phyloP scores from a whole-genome alignment of 1,139 yeast species.

The Suhomyces yuchorum region DNA sequence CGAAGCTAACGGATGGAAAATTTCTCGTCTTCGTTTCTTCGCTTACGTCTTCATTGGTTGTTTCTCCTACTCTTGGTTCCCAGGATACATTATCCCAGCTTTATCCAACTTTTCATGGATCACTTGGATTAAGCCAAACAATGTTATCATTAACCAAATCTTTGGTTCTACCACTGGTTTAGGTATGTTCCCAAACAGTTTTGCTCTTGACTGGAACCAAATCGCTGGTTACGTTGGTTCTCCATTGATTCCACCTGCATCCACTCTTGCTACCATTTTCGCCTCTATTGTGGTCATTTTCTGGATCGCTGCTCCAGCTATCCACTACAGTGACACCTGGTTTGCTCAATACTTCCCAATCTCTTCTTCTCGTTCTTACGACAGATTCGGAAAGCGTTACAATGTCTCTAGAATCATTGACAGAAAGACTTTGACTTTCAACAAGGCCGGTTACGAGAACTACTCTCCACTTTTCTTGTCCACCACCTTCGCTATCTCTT shows the following conservation, averaged over 20 bases:
- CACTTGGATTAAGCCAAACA: conserved; percentile 35
- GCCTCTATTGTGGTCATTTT: conserved; percentile 32
- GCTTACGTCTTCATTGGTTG: conserved; percentile 28
- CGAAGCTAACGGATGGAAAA: conserved; percentile 46
- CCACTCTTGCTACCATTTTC: conserved; percentile 54
- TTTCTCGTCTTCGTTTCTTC: conserved; percentile 41
- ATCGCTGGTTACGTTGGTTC: conserved; percentile 59
- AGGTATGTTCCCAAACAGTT: conserved; percentile 58
- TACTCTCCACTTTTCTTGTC: conserved; percentile 65
- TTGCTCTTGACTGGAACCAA: conserved; percentile 48
- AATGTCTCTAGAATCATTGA: conserved; percentile 48
- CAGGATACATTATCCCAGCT: conserved; percentile 35
- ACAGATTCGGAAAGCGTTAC: conserved; percentile 37
- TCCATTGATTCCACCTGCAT: conserved; percentile 69
- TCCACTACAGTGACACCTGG: conserved; percentile 46
- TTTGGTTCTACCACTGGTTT: conserved; percentile 63
- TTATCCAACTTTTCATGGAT: conserved; percentile 32
- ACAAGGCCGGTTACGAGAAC: conserved; percentile 47
- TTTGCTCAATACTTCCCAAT: conserved; percentile 48
- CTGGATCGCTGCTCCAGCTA: conserved; percentile 47
- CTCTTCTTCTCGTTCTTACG: conserved; percentile 42
- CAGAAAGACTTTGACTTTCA: conserved; percentile 39
- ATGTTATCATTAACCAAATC: conserved; percentile 58
- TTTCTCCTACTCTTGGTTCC: conserved; percentile 46
- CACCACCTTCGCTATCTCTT: conserved; percentile 62